Conservation (phyloP, 2,329 filamentous ascomycete genomes). For the Clarireedia homoeocarpa region DNA sequence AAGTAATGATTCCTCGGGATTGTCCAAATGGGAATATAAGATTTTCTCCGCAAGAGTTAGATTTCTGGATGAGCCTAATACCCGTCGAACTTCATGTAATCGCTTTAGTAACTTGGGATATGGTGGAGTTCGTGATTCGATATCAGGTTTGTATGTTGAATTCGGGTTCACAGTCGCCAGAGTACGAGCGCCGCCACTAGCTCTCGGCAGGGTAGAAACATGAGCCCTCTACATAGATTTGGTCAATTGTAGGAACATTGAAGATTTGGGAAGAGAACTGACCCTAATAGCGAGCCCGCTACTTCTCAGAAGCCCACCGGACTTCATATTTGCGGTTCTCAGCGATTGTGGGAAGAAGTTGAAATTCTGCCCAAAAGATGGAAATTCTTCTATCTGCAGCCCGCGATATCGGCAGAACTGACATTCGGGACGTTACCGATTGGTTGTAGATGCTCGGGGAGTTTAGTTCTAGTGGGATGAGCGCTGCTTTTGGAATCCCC, state of each 20-base stretch:
- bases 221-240: conserved; percentile 14
- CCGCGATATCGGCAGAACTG: conserved; percentile 7
- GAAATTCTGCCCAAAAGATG: not conserved
- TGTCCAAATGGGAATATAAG: conserved; percentile 89
- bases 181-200: conserved; percentile 16
- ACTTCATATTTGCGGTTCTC: conserved; percentile 21
- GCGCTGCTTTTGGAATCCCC: not conserved
- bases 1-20: conserved; percentile 80
- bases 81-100: conserved; percentile 64
- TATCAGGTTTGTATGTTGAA: conserved; percentile 22
- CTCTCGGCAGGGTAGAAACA: conserved; percentile 12
- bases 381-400: conserved; percentile 4
- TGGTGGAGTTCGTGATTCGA: conserved; percentile 46
- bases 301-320: conserved; percentile 24
- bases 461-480: too few species aligned
- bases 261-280: conserved; percentile 1
- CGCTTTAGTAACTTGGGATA: conserved; percentile 76
- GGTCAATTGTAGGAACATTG: conserved; percentile 22
- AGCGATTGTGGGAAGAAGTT: not conserved
- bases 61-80: conserved; percentile 53
- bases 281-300: conserved; percentile 28
- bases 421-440: conserved; percentile 1
- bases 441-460: not conserved
- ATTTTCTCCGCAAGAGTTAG: conserved; percentile 97
- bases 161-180: conserved; percentile 25